Evolutionary conservation across 768 basidiomycete genomes (phyloP), one percentile per base, ranked within the genome.

Genomic region (Podaxis sp.): DNA sequence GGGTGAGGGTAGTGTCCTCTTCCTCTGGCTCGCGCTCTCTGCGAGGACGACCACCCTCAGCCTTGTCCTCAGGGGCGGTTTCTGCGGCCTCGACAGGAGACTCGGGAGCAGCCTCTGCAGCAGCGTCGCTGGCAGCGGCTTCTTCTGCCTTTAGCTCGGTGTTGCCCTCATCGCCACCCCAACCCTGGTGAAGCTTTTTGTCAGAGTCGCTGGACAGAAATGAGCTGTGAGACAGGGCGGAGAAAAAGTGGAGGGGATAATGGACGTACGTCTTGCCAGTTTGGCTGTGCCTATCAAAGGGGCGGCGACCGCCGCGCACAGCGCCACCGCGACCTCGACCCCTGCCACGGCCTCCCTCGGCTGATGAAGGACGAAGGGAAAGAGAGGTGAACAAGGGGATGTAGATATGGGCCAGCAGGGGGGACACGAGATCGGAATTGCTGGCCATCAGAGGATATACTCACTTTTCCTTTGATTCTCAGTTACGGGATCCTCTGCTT

Each of bases 161-260:
- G 68, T 80, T 83, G 68, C 91, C 94, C 69, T 95, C 92, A 66
- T 95, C 93, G 46, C 91, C 93, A 66, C 96, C 96, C 96, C 96
- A 99, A 67, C 89, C 90, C 72, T 94, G 91, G 74, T 93, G 90
- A 69, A 96, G 78, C 80, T 93, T 94, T 85, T 98, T 99, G 68
- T 95, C 92, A 50, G 93, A 90, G 78, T 99, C 96, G 74, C 93
- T 95, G 66, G 36, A 55, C 13, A 12, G 49, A n/a, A 41, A 28
- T 44, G 26, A 60, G 56, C 30, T 58, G 12, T 62, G 53, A 62
- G 57, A 57, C 37, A 68, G 60, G 63, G 62, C 66, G 40, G 49
- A 28, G 54, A 64, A 65, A 65, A 53, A 62, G 63, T 60, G 60
- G 56, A 55, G 48, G 56, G 55, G 48, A 50, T 12, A 44, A 61